Evolutionary conservation across 2,329 filamentous ascomycete genomes (phyloP), one percentile per base, ranked within the genome.

Genomic region (Arthroderma sp.): DNA sequence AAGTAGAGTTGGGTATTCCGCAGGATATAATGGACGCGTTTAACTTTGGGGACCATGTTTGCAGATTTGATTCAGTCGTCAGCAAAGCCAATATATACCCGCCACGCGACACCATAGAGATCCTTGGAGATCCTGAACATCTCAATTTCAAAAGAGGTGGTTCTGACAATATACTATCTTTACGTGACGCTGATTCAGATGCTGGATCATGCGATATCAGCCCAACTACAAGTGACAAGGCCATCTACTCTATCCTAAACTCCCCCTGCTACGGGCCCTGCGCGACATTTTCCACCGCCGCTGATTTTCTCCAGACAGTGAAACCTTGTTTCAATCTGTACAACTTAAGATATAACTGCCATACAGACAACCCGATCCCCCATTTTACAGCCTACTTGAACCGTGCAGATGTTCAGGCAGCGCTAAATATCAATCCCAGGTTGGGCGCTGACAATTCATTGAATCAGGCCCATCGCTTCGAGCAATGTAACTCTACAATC

Each of bases 261-360:
- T 61, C 58, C 29, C 54, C 56, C 32, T 64, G 61, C 46, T 57
- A 60, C 43, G 59, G 58, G 4, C 53, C 57, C 34, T 66, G 63
- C 43, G 61, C 62, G 7, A 60, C 57, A 27, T 62, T 56, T 46
- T 56, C 58, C 27, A 64, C 62, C 22, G 60, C 59, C 33, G 48
- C 54, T 30, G 54, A 62, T 40, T 61, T 62, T 43, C 33, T 63
- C 31, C 50, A 56, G 5, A 45, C 43, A 6, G 45, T 49, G 22
- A 45, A 52, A 11, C 38, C 42, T 4, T 63, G 60, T 43, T 64
- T 58, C 49, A 58, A 58, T 34, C 38, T 60, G 33, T 64, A 65
- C 40, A 60, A 64, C 30, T 59, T 64, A 39, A 51, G 47, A 8
- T 55, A 60, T 22, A 50, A 57, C 43, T 66, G 62, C 53, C 51